Conservation (phyloP, 768 basidiomycete species). For the Tricholoma terreum region DNA sequence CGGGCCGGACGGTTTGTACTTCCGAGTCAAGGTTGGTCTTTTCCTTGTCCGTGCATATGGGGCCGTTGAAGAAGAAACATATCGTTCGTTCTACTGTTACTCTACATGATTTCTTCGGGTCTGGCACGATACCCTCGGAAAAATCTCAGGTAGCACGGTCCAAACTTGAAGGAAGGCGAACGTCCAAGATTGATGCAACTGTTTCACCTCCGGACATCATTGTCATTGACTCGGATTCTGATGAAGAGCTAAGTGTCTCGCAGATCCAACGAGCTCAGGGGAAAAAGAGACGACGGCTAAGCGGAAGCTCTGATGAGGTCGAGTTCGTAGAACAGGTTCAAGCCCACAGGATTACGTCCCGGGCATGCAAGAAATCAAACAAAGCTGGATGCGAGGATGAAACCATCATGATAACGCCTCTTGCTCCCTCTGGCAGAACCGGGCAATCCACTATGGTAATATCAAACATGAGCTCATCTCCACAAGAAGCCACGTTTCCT, state of each 20-base stretch:
- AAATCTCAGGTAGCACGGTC: constrained; percentile 2
- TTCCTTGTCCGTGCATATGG: constrained; percentile 22
- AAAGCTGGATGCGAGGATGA: neutral
- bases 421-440: too few species aligned
- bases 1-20: too few species aligned
- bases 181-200: neutral
- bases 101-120: constrained; percentile 45
- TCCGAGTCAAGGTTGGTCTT: neutral
- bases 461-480: neutral
- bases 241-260: constrained; percentile 21
- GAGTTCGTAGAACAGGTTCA: constrained; percentile 27
- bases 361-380: neutral
- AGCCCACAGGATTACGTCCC: neutral
- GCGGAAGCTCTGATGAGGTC: constrained; percentile 28
- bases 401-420: neutral
- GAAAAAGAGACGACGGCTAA: constrained; percentile 19
- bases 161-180: neutral
- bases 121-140: constrained; percentile 12
- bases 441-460: neutral
- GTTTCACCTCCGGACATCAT: constrained; percentile 41
- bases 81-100: constrained; percentile 33
- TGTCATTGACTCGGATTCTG: constrained; percentile 63
- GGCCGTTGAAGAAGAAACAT: constrained; percentile 34
- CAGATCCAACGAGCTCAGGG: constrained; percentile 6
- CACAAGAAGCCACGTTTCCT: neutral